Conservation (phyloP, 768 basidiomycete genomes). For the Strobilomyces confusus region DNA sequence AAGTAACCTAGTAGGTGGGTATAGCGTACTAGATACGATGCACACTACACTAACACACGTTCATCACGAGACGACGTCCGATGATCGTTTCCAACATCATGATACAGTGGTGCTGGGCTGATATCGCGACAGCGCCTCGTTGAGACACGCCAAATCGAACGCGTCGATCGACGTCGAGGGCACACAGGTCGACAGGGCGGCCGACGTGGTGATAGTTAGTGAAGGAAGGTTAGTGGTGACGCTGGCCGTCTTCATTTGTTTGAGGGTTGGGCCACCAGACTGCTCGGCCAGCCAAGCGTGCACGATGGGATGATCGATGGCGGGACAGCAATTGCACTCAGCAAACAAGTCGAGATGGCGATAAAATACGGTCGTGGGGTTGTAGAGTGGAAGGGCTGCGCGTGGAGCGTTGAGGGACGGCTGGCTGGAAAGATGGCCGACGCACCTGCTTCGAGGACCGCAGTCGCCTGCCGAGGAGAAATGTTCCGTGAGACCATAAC, state of each 20-base stretch:
- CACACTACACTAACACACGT: conserved; percentile 1
- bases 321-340: conserved; percentile 39
- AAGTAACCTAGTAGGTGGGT: conserved; percentile 1
- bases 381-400: conserved; percentile 52
- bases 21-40: conserved; percentile 6
- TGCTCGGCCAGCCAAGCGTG: conserved; percentile 36
- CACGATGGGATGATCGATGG: conserved; percentile 38
- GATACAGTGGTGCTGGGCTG: conserved; percentile 12
- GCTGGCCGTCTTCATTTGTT: conserved; percentile 3
- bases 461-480: conserved; percentile 38
- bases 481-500: conserved; percentile 45
- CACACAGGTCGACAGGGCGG: conserved; percentile 3
- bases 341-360: conserved; percentile 46
- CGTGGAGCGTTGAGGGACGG: not conserved
- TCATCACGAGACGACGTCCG: not conserved
- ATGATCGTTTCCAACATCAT: conserved; percentile 1
- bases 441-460: conserved; percentile 42
- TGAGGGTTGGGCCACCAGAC: conserved; percentile 16
- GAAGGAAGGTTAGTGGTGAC: conserved; percentile 5
- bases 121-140: conserved; percentile 27
- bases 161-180: conserved; percentile 11
- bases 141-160: conserved; percentile 25
- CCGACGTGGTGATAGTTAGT: conserved; percentile 10
- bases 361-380: conserved; percentile 43
- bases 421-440: not conserved